A percentile compares a stretch with the other conserved stretches of the same genome.
phyloP scores from a whole-genome alignment of 1,284 basidiomycete species.

The Thecaphora frezii region DNA sequence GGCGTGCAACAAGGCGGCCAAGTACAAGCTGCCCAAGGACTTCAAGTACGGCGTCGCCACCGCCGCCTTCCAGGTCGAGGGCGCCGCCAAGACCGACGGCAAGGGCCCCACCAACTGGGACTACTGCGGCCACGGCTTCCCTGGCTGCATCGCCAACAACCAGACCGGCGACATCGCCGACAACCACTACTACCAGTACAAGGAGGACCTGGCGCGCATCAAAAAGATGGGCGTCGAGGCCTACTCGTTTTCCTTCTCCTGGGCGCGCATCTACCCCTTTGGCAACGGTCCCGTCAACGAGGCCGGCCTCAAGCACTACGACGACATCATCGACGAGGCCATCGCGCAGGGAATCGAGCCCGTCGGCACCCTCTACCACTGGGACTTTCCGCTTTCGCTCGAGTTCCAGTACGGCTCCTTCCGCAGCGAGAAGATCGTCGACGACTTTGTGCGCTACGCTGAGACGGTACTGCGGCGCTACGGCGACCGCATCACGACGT shows the following conservation, averaged over 20 bases:
- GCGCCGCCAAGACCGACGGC: conserved; percentile 9
- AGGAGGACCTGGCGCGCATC: conserved; percentile 29
- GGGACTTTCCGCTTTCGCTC: conserved; percentile 25
- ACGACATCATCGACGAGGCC: conserved; percentile 18
- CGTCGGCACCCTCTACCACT: conserved; percentile 19
- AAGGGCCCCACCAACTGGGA: conserved; percentile 19
- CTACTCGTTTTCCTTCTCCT: conserved; percentile 33
- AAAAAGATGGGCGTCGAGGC: conserved; percentile 33
- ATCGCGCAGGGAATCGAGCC: conserved; percentile 23
- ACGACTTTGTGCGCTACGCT: conserved; percentile 28
- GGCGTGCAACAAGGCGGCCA: background rate
- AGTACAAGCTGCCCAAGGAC: conserved; percentile 3
- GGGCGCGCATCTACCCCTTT: conserved; percentile 37
- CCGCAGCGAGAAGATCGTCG: conserved; percentile 16
- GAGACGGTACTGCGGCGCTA: conserved; percentile 10
- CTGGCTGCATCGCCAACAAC: conserved; percentile 9
- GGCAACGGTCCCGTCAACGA: conserved; percentile 20
- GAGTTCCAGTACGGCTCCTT: conserved; percentile 26
- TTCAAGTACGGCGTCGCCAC: conserved; percentile 10
- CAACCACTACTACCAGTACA: conserved; percentile 29
- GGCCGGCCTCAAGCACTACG: conserved; percentile 26
- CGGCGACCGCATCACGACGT: conserved; percentile 17
- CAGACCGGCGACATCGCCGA: conserved; percentile 30
- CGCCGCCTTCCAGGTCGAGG: conserved; percentile 9
- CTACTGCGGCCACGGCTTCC: conserved; percentile 10